Evolutionary conservation across 768 basidiomycete species (phyloP).

Genomic region (Dendrothele bispora): DNA sequence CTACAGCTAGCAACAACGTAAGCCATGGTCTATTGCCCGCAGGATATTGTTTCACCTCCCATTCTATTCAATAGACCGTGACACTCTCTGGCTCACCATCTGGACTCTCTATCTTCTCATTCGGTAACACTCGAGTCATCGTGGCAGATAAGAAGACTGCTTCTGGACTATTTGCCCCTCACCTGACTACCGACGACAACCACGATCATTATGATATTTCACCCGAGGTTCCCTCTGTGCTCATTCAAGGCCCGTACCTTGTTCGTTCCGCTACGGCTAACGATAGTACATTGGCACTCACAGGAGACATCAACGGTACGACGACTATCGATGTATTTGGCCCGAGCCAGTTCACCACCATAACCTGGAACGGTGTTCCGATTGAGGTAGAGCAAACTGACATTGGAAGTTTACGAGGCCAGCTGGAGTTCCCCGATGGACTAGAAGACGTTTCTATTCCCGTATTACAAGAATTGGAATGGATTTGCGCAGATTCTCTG

Average conservation of each 20-base stretch:
- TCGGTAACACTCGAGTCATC: conserved; percentile 49
- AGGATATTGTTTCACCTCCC: background rate
- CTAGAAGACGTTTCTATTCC: conserved; percentile 33
- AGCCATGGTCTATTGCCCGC: background rate
- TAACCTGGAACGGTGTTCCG: conserved; percentile 61
- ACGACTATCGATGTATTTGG: conserved; percentile 57
- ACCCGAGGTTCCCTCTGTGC: conserved; percentile 26
- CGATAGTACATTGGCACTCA: conserved; percentile 24
- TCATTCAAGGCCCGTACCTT: conserved; percentile 35
- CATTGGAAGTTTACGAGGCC: conserved; percentile 31
- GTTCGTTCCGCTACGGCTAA: conserved; percentile 27
- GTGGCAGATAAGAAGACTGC: conserved; percentile 60
- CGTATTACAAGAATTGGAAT: conserved; percentile 37
- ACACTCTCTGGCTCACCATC: conserved; percentile 43
- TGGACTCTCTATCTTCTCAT: conserved; percentile 36
- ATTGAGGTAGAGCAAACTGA: conserved; percentile 30
- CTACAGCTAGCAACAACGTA: conserved; percentile 17
- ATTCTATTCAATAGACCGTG: conserved; percentile 29
- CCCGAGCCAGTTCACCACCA: conserved; percentile 35
- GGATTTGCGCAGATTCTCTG: conserved; percentile 62
- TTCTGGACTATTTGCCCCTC: conserved; percentile 62
- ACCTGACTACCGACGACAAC: conserved; percentile 29
- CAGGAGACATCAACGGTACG: conserved; percentile 57
- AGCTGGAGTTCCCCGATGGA: conserved; percentile 35
- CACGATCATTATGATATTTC: conserved; percentile 27